A percentile compares a stretch with the other conserved stretches of the same genome.
These are phyloP conservation scores for Candida ortonii DNA, from an alignment of 805 yeast genomes.

Conservation along the genomic window DNA sequence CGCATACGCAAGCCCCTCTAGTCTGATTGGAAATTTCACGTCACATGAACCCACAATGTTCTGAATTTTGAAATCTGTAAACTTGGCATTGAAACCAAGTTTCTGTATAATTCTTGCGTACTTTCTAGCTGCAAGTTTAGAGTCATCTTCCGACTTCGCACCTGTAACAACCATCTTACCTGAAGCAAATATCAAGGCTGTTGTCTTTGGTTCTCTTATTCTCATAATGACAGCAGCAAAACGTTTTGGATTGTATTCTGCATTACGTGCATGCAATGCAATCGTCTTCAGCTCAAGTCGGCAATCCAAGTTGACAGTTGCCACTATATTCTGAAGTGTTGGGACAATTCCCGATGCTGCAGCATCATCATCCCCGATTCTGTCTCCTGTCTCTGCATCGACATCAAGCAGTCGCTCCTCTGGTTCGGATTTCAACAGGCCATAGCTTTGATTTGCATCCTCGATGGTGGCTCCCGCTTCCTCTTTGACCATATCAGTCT, in stretches of 20 bases:
- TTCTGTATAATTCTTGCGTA: constrained; percentile 98
- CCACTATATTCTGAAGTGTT: constrained; percentile 91
- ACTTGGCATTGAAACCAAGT: constrained; percentile 95
- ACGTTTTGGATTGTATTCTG: constrained; percentile 97
- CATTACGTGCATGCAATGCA: constrained; percentile 97
- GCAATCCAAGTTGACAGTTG: constrained; percentile 95
- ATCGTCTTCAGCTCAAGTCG: constrained; percentile 94
- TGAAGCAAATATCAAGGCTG: constrained; percentile 95
- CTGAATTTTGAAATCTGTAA: constrained; percentile 96
- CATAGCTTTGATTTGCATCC: constrained; percentile 23
- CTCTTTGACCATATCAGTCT: constrained; percentile 26
- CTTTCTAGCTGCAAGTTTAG: constrained; percentile 96
- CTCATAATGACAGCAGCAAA: constrained; percentile 99
- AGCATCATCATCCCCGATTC: constrained; percentile 50
- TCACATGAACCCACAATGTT: constrained; percentile 98
- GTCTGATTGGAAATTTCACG: constrained; percentile 94
- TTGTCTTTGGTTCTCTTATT: constrained; percentile 97
- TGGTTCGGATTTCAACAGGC: constrained; percentile 15
- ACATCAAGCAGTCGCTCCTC: constrained; percentile 33
- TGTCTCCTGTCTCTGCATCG: constrained; percentile 19
- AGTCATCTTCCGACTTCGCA: constrained; percentile 97
- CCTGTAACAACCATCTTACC: constrained; percentile 99
- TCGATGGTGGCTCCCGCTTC: constrained; percentile 15
- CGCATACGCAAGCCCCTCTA: constrained; percentile 95
- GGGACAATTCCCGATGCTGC: constrained; percentile 96